Evolutionary conservation across 306 rosid species (phyloP).

Genomic region (Sechiopsis laciniata): DNA sequence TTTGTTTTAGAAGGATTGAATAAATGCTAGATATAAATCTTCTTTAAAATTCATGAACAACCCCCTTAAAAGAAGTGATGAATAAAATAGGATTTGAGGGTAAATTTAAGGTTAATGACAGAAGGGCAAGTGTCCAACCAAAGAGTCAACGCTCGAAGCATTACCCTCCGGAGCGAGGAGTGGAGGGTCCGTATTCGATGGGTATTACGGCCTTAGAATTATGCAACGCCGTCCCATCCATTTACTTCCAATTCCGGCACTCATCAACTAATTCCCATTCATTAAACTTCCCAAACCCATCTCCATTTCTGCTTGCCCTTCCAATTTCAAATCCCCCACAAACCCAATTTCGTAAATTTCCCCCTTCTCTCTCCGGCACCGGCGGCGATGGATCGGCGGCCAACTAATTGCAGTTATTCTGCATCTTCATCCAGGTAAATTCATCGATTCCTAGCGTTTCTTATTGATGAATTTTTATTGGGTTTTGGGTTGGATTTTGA

Average conservation of each 20-base stretch:
- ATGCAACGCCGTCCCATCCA: slow-evolving; percentile 18
- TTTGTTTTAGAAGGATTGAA: too few relatives aligned
- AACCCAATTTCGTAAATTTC: not conserved
- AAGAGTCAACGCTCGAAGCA: not conserved
- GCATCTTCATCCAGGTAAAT: not conserved
- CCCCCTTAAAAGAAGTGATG: too few relatives aligned
- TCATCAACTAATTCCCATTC: not conserved
- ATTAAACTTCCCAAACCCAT: too few relatives aligned
- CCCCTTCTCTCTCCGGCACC: slow-evolving; percentile 12
- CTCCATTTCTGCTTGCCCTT: not conserved
- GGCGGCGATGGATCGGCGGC: not conserved
- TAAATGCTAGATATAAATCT: too few relatives aligned
- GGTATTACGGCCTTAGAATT: not conserved
- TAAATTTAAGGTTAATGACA: not conserved
- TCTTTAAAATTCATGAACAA: too few relatives aligned
- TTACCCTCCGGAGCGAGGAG: not conserved
- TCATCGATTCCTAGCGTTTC: not conserved
- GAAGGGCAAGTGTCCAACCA: not conserved
- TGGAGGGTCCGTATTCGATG: not conserved
- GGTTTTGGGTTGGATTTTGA: not conserved
- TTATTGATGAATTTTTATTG: not conserved
- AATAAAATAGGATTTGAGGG: not conserved
- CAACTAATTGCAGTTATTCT: not conserved
- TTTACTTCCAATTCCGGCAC: not conserved
- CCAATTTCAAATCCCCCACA: not conserved